Base-by-base conservation (phyloP, 805 yeast genomes). In the Trichomonascus vanleenenianus region DNA sequence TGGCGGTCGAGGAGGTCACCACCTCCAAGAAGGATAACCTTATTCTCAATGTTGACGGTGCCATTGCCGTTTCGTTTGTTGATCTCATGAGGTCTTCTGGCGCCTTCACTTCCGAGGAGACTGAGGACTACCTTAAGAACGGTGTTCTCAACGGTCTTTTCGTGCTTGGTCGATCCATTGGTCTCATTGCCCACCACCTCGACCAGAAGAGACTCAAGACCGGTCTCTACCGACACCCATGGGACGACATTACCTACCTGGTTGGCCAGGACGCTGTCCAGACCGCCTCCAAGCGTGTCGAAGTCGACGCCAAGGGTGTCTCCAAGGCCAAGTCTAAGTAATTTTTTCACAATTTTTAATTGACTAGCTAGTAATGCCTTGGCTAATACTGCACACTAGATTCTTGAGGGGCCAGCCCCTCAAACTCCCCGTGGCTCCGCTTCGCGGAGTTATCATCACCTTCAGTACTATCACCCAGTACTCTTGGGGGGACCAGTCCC, bases 21-120 rank as follows among this genome's bases (percentile, higher is more conserved):
- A 70, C 74, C n/a, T 68, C 73, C 43, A 69, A 69, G 68, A 69
- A 69, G 64, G 74, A 69, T 49, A 70, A 68, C 60, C 57, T 69
- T 44, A 69, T 69, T 47, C 59, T 69, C 42, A 69, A 69, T 57
- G 74, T 69, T 35, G 74, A 69, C 43, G 74, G 74, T 46, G 70
- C 71, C 42, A 65, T 69, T 50, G 74, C 74, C 33, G 71, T 66
- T 19, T 65, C 71, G 39, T 70, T 69, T 48, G 66, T 69, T 40
- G 74, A 69, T 47, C 56, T 69, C 44, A 58, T 69, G 64, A 64
- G 73, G 48, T 61, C 67, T 39, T 70, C 67, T 41, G 72, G 73
- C 30, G 71, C 71, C 15, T 69, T 69, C 62, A 59, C 68, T n/a
- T 50, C 65, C 16, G 74, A 70, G 50, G 74, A 69, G 58, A 66